phyloP scores from a whole-genome alignment of 305 asterid species.

The Fraxinus sp. region DNA sequence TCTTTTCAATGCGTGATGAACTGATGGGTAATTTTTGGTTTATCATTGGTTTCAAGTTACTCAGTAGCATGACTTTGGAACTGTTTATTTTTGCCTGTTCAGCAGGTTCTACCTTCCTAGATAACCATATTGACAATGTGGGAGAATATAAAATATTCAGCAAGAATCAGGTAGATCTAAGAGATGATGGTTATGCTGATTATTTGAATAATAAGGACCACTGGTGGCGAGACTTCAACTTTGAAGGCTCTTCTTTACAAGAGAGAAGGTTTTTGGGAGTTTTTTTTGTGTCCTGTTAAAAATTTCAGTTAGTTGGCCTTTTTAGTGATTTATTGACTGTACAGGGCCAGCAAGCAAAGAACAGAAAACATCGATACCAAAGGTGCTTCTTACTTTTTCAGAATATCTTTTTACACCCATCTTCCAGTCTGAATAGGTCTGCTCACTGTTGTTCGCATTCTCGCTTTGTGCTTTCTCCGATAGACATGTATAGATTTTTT shows the following conservation, averaged over 20 bases:
- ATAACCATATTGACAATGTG: constrained; percentile 36
- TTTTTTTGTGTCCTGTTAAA: constrained; percentile 1
- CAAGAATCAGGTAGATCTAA: constrained; percentile 35
- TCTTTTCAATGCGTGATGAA: constrained; percentile 13
- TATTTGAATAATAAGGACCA: constrained; percentile 31
- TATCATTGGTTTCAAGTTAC: constrained; percentile 16
- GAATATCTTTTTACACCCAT: constrained; percentile 2
- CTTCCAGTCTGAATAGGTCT: constrained; percentile 5
- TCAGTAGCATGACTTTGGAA: constrained; percentile 19
- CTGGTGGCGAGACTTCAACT: constrained; percentile 36
- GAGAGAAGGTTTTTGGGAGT: constrained; percentile 42
- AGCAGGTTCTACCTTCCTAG: constrained; percentile 44
- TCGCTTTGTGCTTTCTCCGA: neutral
- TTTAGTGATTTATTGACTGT: constrained; percentile 1
- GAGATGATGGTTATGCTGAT: constrained; percentile 42
- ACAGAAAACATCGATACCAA: constrained; percentile 19
- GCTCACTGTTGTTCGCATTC: neutral
- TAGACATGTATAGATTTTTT: neutral
- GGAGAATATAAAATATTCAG: constrained; percentile 36
- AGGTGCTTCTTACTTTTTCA: constrained; percentile 33
- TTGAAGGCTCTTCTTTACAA: constrained; percentile 42
- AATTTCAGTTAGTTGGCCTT: constrained; percentile 12
- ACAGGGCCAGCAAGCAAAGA: constrained; percentile 33
- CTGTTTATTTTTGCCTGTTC: constrained; percentile 22
- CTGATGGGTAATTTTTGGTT: neutral